These are phyloP conservation scores for Cryphonectria radicalis DNA, from an alignment of 2,329 filamentous ascomycete species.

Conservation along the genomic window DNA sequence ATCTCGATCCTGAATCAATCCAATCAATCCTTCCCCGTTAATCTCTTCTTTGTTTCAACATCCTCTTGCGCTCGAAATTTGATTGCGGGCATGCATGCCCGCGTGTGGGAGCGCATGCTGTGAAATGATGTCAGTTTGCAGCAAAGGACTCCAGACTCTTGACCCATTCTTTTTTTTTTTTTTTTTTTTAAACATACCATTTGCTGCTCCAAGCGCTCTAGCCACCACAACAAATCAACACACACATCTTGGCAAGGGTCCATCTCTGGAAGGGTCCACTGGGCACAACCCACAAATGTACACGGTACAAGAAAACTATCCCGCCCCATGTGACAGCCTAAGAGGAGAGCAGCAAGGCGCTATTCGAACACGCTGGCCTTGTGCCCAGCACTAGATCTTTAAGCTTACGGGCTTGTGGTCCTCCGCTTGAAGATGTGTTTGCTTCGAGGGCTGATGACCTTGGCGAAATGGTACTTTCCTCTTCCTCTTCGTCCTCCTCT, in stretches of 20 bases:
- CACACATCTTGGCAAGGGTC: background rate
- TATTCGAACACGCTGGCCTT: background rate
- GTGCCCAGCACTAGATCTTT: background rate
- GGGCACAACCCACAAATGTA: conserved; percentile 5
- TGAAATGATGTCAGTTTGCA: conserved; percentile 25
- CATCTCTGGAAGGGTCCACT: conserved; percentile 20
- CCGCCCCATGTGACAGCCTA: conserved; percentile 16
- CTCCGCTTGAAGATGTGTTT: conserved; percentile 1
- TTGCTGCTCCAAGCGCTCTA: conserved; percentile 25
- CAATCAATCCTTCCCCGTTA: background rate
- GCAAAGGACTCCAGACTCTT: background rate
- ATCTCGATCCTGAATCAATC: background rate
- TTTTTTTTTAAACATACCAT: background rate
- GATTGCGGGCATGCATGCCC: background rate
- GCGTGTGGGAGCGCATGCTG: conserved; percentile 2
- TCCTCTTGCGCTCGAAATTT: background rate
- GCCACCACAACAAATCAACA: conserved; percentile 16
- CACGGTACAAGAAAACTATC: background rate
- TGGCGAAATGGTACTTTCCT: background rate
- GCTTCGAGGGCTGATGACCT: background rate
- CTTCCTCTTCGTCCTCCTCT: background rate
- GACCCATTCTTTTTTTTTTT: background rate
- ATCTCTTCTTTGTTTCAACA: background rate
- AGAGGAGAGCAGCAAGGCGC: background rate
- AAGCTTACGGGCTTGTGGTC: conserved; percentile 5